These are phyloP conservation scores for Fusarium sp. DNA, from an alignment of 2,329 filamentous ascomycete genomes.

Conservation along the genomic window DNA sequence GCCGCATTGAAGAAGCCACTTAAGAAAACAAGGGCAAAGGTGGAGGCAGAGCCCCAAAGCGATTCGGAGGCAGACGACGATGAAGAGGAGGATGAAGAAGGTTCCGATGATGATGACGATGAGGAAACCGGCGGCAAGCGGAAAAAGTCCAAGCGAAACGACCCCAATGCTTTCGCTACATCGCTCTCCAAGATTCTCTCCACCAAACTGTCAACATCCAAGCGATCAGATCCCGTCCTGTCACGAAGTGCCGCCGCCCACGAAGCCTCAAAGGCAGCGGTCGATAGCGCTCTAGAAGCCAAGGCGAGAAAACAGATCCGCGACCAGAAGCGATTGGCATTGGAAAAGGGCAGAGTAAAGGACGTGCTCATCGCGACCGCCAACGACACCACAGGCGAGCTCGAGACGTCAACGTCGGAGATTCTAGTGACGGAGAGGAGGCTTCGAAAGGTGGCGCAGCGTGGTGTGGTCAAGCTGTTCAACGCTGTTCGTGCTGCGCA, in stretches of 20 bases:
- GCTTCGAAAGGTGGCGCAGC: slow-evolving; percentile 87
- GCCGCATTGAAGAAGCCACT: slow-evolving; percentile 46
- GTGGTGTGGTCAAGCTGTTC: slow-evolving; percentile 95
- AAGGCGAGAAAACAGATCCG: slow-evolving; percentile 84
- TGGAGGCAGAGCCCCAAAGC: slow-evolving; percentile 38
- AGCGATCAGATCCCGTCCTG: slow-evolving; percentile 90
- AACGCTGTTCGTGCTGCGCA: slow-evolving; percentile 95
- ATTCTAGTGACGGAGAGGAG: slow-evolving; percentile 80
- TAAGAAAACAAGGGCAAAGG: slow-evolving; percentile 48
- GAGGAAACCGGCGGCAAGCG: slow-evolving; percentile 52
- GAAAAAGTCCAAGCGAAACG: slow-evolving; percentile 84
- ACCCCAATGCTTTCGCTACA: slow-evolving; percentile 89
- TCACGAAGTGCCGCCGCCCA: slow-evolving; percentile 82
- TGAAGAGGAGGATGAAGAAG: slow-evolving; percentile 41
- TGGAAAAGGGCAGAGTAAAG: slow-evolving; percentile 89
- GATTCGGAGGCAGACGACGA: slow-evolving; percentile 42
- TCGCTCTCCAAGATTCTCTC: slow-evolving; percentile 93
- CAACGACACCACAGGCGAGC: slow-evolving; percentile 59
- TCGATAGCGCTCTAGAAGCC: slow-evolving; percentile 82
- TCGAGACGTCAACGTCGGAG: slow-evolving; percentile 62
- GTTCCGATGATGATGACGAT: slow-evolving; percentile 54
- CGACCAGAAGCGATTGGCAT: slow-evolving; percentile 80
- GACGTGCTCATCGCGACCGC: slow-evolving; percentile 80
- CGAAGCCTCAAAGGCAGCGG: slow-evolving; percentile 77
- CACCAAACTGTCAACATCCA: slow-evolving; percentile 85